A percentile compares a stretch with the other conserved stretches of the same genome.
These are phyloP conservation scores for Daldinia vernicosa DNA, from an alignment of 495 filamentous ascomycete genomes.

Conservation along the genomic window DNA sequence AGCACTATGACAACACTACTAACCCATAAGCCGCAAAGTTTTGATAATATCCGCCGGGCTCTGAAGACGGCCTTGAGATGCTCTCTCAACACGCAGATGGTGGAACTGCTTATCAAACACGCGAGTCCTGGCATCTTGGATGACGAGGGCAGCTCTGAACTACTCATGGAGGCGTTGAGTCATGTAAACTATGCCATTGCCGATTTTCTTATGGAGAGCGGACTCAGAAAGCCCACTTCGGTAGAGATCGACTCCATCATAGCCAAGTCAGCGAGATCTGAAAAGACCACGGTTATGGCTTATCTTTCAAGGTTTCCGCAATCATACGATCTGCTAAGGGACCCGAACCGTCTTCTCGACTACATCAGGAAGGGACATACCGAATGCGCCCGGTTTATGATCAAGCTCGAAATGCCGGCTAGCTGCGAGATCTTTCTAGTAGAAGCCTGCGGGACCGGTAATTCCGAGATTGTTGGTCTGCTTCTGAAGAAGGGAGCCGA, in stretches of 20 bases:
- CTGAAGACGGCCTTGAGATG: slow-evolving; percentile 34
- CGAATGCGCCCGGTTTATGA: slow-evolving; percentile 10
- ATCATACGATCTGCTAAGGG: neutral
- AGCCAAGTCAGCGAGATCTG: neutral
- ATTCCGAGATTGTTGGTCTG: neutral
- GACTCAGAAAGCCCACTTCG: slow-evolving; percentile 19
- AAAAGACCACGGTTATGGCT: neutral
- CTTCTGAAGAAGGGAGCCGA: slow-evolving; percentile 25
- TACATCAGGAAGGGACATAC: neutral
- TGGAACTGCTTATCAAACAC: slow-evolving; percentile 41
- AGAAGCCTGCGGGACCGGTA: slow-evolving; percentile 17
- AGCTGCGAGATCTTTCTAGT: slow-evolving; percentile 9
- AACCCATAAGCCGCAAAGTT: slow-evolving; percentile 8
- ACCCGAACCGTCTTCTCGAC: neutral
- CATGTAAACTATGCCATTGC: slow-evolving; percentile 31
- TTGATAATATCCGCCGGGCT: slow-evolving; percentile 6
- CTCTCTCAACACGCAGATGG: slow-evolving; percentile 35
- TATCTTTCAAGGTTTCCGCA: slow-evolving; percentile 1
- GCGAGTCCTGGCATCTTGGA: slow-evolving; percentile 18
- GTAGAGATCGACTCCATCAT: slow-evolving; percentile 4
- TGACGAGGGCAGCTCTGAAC: slow-evolving; percentile 16
- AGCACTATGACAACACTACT: slow-evolving; percentile 25
- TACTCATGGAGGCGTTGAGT: slow-evolving; percentile 27
- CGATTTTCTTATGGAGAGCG: slow-evolving; percentile 40
- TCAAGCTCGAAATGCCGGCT: slow-evolving; percentile 3